A percentile compares a stretch with the other conserved stretches of the same genome.
Conservation (phyloP, 2,329 filamentous ascomycete species). For the Penicillium sumatraense region DNA sequence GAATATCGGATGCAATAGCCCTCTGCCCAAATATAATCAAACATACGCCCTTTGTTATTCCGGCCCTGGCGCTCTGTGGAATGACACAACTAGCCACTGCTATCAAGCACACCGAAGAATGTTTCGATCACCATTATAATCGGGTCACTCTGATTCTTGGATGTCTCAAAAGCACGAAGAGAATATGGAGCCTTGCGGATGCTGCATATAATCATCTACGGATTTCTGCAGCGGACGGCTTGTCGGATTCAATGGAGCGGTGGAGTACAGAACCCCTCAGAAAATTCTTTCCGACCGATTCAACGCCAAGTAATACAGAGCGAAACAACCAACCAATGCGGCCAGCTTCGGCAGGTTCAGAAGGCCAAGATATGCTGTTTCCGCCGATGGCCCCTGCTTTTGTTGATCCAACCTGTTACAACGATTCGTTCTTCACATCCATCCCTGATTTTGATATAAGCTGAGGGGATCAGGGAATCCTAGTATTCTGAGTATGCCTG, state of each 20-base stretch:
- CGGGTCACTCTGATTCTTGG: conserved; percentile 42
- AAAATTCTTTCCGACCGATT: conserved; percentile 25
- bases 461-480: conserved; percentile 6
- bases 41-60: conserved; percentile 38
- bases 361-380: conserved; percentile 31
- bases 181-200: conserved; percentile 37
- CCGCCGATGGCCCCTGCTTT: conserved; percentile 32
- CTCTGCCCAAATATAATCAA: conserved; percentile 37
- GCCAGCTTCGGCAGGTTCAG: conserved; percentile 19
- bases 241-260: conserved; percentile 33
- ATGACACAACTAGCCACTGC: conserved; percentile 41
- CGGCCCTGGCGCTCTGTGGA: conserved; percentile 35
- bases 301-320: conserved; percentile 24
- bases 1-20: conserved; percentile 38
- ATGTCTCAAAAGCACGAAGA: conserved; percentile 36
- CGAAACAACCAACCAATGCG: conserved; percentile 17
- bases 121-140: conserved; percentile 44
- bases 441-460: conserved; percentile 33
- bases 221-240: conserved; percentile 32
- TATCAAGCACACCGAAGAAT: conserved; percentile 39
- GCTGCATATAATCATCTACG: conserved; percentile 33
- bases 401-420: conserved; percentile 38
- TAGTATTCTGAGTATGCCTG: too few relatives aligned
- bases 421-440: conserved; percentile 33
- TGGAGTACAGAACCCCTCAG: conserved; percentile 33